These are phyloP conservation scores for Hansfordia pulvinata DNA, from an alignment of 2,329 filamentous ascomycete species.

Conservation along the genomic window DNA sequence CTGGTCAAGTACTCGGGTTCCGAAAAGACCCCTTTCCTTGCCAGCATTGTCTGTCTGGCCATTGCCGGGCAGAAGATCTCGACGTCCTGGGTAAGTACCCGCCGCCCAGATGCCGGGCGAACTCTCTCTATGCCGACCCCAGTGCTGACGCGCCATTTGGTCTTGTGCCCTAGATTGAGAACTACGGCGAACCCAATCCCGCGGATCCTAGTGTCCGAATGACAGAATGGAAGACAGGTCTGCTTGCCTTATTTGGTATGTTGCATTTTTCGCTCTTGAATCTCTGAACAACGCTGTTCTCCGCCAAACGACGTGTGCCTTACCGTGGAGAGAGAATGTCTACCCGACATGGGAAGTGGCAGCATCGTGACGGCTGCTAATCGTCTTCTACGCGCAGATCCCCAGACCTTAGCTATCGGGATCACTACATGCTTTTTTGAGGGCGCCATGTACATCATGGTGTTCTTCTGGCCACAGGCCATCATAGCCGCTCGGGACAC, in stretches of 20 bases:
- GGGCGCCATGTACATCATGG: constrained; percentile 47
- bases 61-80: constrained; percentile 30
- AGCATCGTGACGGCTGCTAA: background rate
- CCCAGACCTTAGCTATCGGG: constrained; percentile 33
- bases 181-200: too few relatives aligned
- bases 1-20: constrained; percentile 32
- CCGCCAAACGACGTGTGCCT: too few relatives aligned
- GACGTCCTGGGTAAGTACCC: constrained; percentile 29
- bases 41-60: constrained; percentile 23
- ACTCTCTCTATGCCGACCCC: background rate
- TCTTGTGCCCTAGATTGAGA: constrained; percentile 9
- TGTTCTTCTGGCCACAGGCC: constrained; percentile 48
- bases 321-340: constrained; percentile 3
- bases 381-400: constrained; percentile 17
- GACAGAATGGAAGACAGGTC: too few relatives aligned
- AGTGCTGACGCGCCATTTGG: background rate
- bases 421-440: constrained; percentile 44
- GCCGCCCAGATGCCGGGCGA: background rate
- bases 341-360: constrained; percentile 7
- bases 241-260: too few relatives aligned
- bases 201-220: too few relatives aligned
- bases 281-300: too few relatives aligned
- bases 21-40: constrained; percentile 38
- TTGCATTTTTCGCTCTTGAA: too few relatives aligned
- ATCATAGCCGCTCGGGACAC: constrained; percentile 26